phyloP scores from a whole-genome alignment of 306 rosid species.

The Myrica gale region DNA sequence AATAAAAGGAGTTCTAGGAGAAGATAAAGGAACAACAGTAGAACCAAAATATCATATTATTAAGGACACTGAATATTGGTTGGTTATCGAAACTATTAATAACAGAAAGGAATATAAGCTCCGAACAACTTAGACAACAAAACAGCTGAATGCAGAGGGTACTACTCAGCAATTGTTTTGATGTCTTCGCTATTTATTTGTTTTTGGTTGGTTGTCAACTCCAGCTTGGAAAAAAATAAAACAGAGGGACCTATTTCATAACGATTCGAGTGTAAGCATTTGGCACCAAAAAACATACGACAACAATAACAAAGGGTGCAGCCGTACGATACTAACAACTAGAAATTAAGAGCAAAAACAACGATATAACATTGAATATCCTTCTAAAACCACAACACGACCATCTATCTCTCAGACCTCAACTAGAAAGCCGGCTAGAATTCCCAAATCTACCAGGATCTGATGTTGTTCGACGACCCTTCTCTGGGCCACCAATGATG shows the following conservation, averaged over 20 bases:
- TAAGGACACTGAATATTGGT: neutral
- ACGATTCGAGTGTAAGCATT: no score
- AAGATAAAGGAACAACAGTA: neutral
- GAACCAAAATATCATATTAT: neutral
- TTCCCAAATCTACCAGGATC: slow-evolving; percentile 21
- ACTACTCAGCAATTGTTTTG: neutral
- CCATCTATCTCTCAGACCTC: neutral
- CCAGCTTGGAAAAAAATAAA: no score
- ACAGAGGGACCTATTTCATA: no score
- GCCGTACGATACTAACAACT: no score
- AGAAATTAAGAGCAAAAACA: neutral
- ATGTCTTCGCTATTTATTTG: neutral
- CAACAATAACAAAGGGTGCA: no score
- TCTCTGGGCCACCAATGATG: slow-evolving; percentile 85
- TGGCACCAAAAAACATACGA: no score
- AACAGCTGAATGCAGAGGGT: neutral
- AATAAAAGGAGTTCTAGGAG: neutral
- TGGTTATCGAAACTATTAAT: neutral
- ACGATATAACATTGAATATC: neutral
- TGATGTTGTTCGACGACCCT: slow-evolving; percentile 51
- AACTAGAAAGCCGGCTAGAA: slow-evolving; percentile 47
- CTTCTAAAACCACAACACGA: neutral
- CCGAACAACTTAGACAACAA: neutral
- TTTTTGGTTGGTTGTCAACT: no score
- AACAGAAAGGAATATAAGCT: neutral